Evolutionary conservation across 106 monocot species (phyloP), one percentile per base, ranked within the genome.

Genomic region (Platanthera guangdongensis): DNA sequence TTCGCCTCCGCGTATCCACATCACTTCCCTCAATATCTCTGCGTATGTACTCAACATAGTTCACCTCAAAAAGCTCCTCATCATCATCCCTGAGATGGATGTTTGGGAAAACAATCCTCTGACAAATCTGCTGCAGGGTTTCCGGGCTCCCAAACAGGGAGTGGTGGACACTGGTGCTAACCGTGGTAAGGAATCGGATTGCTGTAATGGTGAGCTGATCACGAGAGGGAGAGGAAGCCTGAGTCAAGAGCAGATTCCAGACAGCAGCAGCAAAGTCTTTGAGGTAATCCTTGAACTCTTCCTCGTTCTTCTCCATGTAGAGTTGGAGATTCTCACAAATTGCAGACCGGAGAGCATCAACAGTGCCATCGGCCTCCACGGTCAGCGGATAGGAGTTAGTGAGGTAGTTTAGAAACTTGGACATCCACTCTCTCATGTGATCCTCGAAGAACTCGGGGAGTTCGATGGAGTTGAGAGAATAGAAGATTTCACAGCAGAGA

Each of bases 381-480:
- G 75, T 71, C 0, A 74, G 52, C 0, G 88, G 50, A 52, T 86
- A 99, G 16, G 81, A 51, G 3, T 81, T 84, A 13, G 83, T 88
- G 18, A 99, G 86, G 65, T 94, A 99, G 8, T 60, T 70, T 39
- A 57, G 57, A 59, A 99, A 99, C 85, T 88, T 86, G 1, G 83
- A 57, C 97, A 99, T 99, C 97, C 97, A 99, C 84, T 99, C 90
- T 49, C 80, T 77, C 97, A 99, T 99, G 73, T 99, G 94, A 65
- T 99, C 97, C 83, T 99, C 97, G 22, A 99, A 99, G 77, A 92
- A 99, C 76, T 99, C 97, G 7, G 97, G 97, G 11, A 99, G 83
- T 48, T 99, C 97, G 47, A 99, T 78, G 14, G 87, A 89, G 77
- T 99, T 99, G 59, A 99, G 87, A 8, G 97, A 94, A 54, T 84